Conservation (phyloP, 208 protist species). For the Crithidia sp. region DNA sequence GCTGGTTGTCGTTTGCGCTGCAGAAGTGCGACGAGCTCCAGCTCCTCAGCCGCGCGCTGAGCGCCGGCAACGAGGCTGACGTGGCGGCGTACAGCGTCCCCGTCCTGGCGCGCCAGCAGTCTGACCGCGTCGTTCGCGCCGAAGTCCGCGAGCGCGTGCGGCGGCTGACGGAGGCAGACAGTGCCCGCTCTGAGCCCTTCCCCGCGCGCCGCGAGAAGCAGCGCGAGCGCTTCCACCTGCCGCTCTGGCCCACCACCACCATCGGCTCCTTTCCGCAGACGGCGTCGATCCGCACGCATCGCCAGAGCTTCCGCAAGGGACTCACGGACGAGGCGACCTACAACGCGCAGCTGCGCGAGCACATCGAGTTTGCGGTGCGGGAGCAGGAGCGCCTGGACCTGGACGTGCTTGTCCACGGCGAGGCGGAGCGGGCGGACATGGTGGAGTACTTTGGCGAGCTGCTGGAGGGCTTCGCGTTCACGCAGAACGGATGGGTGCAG, state of each 20-base stretch:
- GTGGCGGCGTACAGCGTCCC: constrained; percentile 47
- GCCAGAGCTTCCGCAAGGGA: constrained; percentile 66
- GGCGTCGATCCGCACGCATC: constrained; percentile 65
- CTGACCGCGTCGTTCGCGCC: constrained; percentile 42
- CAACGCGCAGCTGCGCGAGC: constrained; percentile 63
- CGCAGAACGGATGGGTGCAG: constrained; percentile 87
- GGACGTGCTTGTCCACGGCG: constrained; percentile 91
- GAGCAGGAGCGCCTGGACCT: constrained; percentile 86
- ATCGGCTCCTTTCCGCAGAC: constrained; percentile 94
- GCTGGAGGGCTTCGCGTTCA: constrained; percentile 86
- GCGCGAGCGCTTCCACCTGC: constrained; percentile 56
- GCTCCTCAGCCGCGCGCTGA: constrained; percentile 51
- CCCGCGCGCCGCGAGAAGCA: constrained; percentile 48
- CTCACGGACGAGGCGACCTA: constrained; percentile 58
- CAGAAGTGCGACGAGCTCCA: constrained; percentile 85
- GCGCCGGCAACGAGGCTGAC: constrained; percentile 26
- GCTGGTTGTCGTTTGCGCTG: constrained; percentile 78
- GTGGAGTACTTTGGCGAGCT: constrained; percentile 92
- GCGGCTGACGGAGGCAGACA: constrained; percentile 26
- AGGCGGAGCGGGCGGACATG: constrained; percentile 93
- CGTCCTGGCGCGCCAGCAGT: constrained; percentile 31
- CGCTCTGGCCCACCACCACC: constrained; percentile 88
- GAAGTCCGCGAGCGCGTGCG: constrained; percentile 42
- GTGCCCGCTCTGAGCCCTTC: constrained; percentile 32
- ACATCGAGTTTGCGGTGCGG: constrained; percentile 77